phyloP scores from a whole-genome alignment of 805 yeast genomes.

The Suhomyces vadensis region DNA sequence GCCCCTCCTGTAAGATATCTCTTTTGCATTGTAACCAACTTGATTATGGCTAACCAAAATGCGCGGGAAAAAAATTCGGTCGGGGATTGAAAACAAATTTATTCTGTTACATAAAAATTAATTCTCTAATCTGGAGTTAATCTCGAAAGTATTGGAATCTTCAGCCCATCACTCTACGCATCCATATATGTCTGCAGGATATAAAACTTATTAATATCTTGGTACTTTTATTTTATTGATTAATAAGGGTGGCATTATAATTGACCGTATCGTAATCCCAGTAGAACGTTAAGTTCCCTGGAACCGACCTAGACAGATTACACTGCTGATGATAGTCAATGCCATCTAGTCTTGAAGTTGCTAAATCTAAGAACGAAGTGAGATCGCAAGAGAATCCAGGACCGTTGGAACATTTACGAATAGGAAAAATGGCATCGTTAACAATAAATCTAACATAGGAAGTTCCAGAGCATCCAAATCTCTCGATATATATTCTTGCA shows the following conservation, averaged over 20 bases:
- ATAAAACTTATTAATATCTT: not conserved
- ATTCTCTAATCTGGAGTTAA: too few relatives aligned
- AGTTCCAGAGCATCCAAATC: constrained; percentile 10
- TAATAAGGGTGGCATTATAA: constrained; percentile 21
- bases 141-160: too few relatives aligned
- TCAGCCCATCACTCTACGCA: too few relatives aligned
- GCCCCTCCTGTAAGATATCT: too few relatives aligned
- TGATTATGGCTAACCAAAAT: too few relatives aligned
- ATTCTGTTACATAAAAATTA: too few relatives aligned
- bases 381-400: constrained; percentile 27
- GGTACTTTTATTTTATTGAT: not conserved
- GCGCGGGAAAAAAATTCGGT: too few relatives aligned
- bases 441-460: constrained; percentile 14
- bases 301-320: constrained; percentile 18
- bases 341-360: constrained; percentile 29
- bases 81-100: too few relatives aligned
- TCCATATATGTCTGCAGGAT: too few relatives aligned
- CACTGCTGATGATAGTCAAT: constrained; percentile 32
- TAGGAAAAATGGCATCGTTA: constrained; percentile 18
- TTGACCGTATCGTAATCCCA: constrained; percentile 38
- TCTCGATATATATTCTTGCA: constrained; percentile 15
- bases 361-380: constrained; percentile 27
- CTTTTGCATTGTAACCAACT: too few relatives aligned
- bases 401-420: constrained; percentile 13
- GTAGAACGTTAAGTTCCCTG: constrained; percentile 34